Evolutionary conservation across 75 land plant species (phyloP).

Genomic region (Pseudotsuga menziesii): DNA sequence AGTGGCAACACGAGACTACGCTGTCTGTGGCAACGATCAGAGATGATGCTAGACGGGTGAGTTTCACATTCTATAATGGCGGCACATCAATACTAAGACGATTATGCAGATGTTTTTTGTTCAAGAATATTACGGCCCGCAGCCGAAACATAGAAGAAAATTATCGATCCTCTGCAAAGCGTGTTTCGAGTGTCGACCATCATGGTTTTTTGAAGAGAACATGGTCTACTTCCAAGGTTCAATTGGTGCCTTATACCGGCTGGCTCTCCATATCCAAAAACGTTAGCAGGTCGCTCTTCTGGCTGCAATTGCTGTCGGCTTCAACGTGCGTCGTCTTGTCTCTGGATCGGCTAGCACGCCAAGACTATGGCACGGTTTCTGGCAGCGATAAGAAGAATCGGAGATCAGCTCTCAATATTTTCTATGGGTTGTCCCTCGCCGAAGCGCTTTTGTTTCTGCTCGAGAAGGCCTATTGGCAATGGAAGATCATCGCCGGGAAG

Average conservation of each 20-base stretch:
- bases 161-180: not conserved
- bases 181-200: not conserved
- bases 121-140: not conserved
- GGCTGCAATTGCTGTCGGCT: conserved; percentile 64
- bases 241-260: conserved; percentile 53
- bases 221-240: conserved; percentile 55
- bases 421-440: conserved; percentile 61
- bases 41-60: not conserved
- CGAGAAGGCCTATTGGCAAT: conserved; percentile 83
- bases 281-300: conserved; percentile 51
- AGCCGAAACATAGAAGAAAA: not conserved
- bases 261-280: conserved; percentile 55
- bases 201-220: conserved; percentile 18
- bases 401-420: conserved; percentile 49
- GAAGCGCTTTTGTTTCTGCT: conserved; percentile 72
- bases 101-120: not conserved
- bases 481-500: conserved; percentile 41
- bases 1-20: conserved; percentile 84
- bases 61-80: conserved; percentile 4
- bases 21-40: conserved; percentile 29
- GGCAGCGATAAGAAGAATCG: conserved; percentile 17
- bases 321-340: conserved; percentile 54
- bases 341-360: conserved; percentile 39
- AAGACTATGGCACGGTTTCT: conserved; percentile 29
- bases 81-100: not conserved